These are phyloP conservation scores for Heterobasidion annosum DNA, from an alignment of 1,284 basidiomycete species.

Conservation along the genomic window DNA sequence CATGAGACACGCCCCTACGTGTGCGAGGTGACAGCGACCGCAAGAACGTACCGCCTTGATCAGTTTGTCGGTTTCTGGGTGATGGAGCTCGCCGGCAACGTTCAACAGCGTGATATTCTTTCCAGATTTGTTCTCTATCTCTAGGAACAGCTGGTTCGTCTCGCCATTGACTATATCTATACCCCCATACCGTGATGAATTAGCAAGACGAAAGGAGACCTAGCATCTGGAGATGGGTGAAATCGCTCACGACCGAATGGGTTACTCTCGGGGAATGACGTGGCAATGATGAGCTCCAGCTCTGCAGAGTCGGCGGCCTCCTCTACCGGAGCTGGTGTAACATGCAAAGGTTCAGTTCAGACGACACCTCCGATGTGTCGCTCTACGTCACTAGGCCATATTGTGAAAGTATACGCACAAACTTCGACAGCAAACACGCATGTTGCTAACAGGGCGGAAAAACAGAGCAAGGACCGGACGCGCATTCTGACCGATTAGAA, in stretches of 20 bases:
- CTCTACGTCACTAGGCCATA: too few species aligned
- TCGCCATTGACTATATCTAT: conserved; percentile 84
- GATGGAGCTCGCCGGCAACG: conserved; percentile 65
- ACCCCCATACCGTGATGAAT: conserved; percentile 7
- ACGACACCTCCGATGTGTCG: too few species aligned
- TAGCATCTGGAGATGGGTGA: neutral
- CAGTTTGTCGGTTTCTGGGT: conserved; percentile 56
- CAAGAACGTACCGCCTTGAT: conserved; percentile 61
- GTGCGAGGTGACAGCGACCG: neutral
- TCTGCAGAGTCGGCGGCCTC: conserved; percentile 18
- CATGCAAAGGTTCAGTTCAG: too few species aligned
- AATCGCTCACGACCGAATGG: conserved; percentile 69
- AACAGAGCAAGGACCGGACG: conserved; percentile 7
- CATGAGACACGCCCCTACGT: neutral
- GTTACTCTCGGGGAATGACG: conserved; percentile 70
- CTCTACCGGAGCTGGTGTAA: conserved; percentile 2
- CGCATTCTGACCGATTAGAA: conserved; percentile 7
- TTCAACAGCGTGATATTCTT: conserved; percentile 69
- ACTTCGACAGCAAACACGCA: conserved; percentile 10
- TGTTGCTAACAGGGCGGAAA: conserved; percentile 7
- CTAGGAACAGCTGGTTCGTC: conserved; percentile 60
- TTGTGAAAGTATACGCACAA: conserved; percentile 5
- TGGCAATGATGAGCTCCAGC: conserved; percentile 51
- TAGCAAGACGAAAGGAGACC: conserved; percentile 2
- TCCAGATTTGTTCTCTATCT: conserved; percentile 69